Evolutionary conservation across 2,329 filamentous ascomycete genomes (phyloP), one percentile per base, ranked within the genome.

Genomic region (Diplodia intermedia): DNA sequence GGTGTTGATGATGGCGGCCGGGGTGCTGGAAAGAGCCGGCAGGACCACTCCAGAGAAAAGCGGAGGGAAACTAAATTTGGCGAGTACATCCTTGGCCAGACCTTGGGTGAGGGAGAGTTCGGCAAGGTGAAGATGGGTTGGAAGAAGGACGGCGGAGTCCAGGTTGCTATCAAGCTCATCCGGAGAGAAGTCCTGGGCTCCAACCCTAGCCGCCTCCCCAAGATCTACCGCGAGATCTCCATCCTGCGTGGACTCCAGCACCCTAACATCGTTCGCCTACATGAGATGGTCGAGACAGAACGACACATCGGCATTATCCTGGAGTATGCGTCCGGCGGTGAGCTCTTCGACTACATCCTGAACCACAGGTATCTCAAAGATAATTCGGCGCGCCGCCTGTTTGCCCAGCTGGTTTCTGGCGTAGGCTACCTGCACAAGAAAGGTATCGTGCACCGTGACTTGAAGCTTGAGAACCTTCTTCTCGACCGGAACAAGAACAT

Each of bases 281-380:
- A 98, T 80, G 96, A 99, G 81, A 98, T 99, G 92, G 94, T 97
- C 36, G 94, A 98, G 80, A 98, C 95, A 0, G 94, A 98, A 76
- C 89, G 93, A 71, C 93, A 98, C 74, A 99, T 98, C 79, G 95
- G 95, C 72, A 98, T 99, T 75, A 97, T 99, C 73, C 87, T 99
- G 74, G 95, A 99, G 81, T 99, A 99, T 78, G 95, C 95, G 5
- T 99, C 95, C 0, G 95, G 95, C 23, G 95, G 95, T 69, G 95
- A 99, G 80, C 87, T 99, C 2, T 99, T 99, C 79, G 95, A 99
- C 80, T 97, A 97, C 80, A 99, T 99, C 73, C 84, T 99, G 69
- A 97, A 97, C 76, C 93, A 99, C 79, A 89, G 95, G 70, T 99
- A 98, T 78, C 85, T 99, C 33, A 98, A 98, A 78, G 95, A 99